phyloP scores from a whole-genome alignment of 2,329 filamentous ascomycete genomes.

The Cryphonectria japonica region DNA sequence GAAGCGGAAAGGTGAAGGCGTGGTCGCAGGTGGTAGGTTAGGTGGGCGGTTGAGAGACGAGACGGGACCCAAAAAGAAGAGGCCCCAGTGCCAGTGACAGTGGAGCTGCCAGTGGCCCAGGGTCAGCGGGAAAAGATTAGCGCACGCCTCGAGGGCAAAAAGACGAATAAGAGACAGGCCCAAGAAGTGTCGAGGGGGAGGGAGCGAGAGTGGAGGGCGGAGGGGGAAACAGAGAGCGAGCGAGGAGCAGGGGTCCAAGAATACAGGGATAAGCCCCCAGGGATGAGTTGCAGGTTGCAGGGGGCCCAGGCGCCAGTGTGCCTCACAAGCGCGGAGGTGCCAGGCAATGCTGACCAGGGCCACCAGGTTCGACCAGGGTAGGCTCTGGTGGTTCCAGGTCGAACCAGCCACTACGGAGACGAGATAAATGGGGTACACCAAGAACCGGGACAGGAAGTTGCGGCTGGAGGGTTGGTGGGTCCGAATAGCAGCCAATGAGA shows the following conservation, averaged over 20 bases:
- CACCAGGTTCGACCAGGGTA: not conserved
- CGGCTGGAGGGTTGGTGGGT: conserved; percentile 12
- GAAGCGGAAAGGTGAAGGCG: not conserved
- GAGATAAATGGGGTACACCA: conserved; percentile 1
- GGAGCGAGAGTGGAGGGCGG: conserved; percentile 9
- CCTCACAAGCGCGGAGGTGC: conserved; percentile 17
- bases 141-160: conserved; percentile 6
- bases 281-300: conserved; percentile 13
- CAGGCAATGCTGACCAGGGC: not conserved
- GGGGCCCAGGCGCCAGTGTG: conserved; percentile 8
- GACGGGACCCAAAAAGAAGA: conserved; percentile 2
- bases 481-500: not conserved
- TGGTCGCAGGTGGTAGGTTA: not conserved
- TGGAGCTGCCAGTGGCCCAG: not conserved
- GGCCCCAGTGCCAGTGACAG: not conserved
- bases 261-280: not conserved
- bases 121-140: conserved; percentile 7
- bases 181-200: conserved; percentile 2
- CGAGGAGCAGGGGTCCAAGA: conserved; percentile 2
- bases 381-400: not conserved
- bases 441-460: conserved; percentile 15
- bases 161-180: conserved; percentile 9
- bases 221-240: not conserved
- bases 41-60: conserved; percentile 12
- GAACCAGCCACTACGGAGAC: conserved; percentile 16